phyloP scores from a whole-genome alignment of 129 eudicot genomes.

The Helianthus tuberosus region DNA sequence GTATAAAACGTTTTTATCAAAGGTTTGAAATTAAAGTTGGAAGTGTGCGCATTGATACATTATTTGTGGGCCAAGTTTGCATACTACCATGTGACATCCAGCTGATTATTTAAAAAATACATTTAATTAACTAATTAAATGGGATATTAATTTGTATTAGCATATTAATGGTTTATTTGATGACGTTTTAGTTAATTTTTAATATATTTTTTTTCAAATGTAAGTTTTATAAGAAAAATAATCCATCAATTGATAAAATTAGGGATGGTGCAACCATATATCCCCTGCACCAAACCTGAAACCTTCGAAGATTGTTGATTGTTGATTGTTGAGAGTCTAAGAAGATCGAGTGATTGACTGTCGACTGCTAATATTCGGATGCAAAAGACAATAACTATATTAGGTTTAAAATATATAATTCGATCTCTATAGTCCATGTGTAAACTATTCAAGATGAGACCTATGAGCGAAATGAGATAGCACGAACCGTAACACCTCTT shows the following conservation, averaged over 20 bases:
- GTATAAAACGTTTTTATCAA: constrained; percentile 6
- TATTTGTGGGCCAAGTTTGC: constrained; percentile 43
- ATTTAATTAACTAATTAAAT: too few species aligned
- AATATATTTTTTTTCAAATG: background rate
- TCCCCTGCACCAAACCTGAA: background rate
- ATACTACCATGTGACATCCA: constrained; percentile 36
- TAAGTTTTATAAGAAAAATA: background rate
- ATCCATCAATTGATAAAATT: background rate
- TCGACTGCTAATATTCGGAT: background rate
- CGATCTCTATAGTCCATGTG: too few species aligned
- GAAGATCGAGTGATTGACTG: background rate
- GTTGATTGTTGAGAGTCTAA: background rate
- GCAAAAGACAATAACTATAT: background rate
- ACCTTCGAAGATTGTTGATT: background rate
- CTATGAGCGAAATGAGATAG: background rate
- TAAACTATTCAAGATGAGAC: background rate
- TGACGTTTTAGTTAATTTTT: background rate
- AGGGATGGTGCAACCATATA: background rate
- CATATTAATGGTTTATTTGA: background rate
- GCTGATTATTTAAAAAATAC: constrained; percentile 1
- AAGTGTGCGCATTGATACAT: constrained; percentile 29
- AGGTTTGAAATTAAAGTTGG: constrained; percentile 22
- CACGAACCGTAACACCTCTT: too few species aligned
- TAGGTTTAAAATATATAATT: background rate
- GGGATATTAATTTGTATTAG: too few species aligned